phyloP scores from a whole-genome alignment of 495 filamentous ascomycete genomes.

The Penicillium ochrochloron region DNA sequence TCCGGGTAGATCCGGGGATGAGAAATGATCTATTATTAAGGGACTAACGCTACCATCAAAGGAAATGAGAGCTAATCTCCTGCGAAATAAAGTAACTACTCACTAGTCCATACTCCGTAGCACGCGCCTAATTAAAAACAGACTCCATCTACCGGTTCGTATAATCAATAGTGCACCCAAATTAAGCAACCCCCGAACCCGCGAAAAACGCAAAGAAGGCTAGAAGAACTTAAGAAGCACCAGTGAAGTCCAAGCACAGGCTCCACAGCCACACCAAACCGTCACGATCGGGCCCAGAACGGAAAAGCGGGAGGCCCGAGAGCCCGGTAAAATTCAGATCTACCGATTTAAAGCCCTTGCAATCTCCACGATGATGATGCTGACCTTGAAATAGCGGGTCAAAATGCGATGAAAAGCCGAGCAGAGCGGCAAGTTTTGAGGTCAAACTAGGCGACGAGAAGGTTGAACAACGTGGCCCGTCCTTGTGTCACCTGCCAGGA shows the following conservation, averaged over 20 bases:
- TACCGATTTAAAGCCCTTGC: constrained; percentile 19
- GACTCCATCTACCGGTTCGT: neutral
- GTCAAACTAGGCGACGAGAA: neutral
- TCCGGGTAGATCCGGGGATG: constrained; percentile 24
- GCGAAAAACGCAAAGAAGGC: constrained; percentile 14
- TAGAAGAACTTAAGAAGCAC: constrained; percentile 14
- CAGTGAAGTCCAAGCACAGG: constrained; percentile 16
- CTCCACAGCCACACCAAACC: constrained; percentile 16
- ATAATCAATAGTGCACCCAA: constrained; percentile 2
- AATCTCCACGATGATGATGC: constrained; percentile 17
- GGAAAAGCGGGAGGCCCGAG: constrained; percentile 25
- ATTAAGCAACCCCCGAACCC: constrained; percentile 11
- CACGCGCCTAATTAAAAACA: neutral
- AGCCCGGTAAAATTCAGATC: constrained; percentile 30
- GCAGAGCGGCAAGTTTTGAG: constrained; percentile 1
- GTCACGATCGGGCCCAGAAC: constrained; percentile 6
- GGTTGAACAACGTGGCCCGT: neutral
- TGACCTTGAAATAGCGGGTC: neutral
- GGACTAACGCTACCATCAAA: neutral
- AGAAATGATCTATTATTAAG: neutral
- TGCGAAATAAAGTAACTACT: neutral
- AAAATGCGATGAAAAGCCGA: neutral
- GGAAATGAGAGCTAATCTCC: neutral
- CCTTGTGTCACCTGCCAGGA: neutral
- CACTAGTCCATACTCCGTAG: neutral